A percentile compares a stretch with the other conserved stretches of the same genome.
These are phyloP conservation scores for Arthrocladium fulminans DNA, from an alignment of 2,329 filamentous ascomycete genomes.

Conservation along the genomic window DNA sequence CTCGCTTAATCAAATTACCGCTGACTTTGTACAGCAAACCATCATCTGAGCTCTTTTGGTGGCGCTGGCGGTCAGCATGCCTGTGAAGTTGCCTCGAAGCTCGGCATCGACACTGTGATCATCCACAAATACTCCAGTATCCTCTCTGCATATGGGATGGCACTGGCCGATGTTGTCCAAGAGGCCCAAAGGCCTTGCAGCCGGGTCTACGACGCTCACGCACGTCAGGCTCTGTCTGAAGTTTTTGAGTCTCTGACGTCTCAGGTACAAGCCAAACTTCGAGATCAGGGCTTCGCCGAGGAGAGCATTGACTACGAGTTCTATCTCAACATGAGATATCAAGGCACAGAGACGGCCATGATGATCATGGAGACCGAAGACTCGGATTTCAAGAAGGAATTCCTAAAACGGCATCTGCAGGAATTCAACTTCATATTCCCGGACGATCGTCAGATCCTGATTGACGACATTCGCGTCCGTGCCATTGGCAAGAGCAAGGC, in stretches of 20 bases:
- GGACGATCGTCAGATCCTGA: conserved; percentile 76
- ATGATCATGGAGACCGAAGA: conserved; percentile 72
- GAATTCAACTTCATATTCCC: conserved; percentile 92
- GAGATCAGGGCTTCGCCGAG: conserved; percentile 35
- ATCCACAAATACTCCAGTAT: conserved; percentile 87
- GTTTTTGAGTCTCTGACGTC: background rate
- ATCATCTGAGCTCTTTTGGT: conserved; percentile 81
- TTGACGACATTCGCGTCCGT: conserved; percentile 80
- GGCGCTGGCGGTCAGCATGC: conserved; percentile 89
- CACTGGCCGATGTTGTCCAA: conserved; percentile 83
- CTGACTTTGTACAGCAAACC: conserved; percentile 80
- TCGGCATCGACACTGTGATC: conserved; percentile 77
- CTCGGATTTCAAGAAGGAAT: conserved; percentile 66
- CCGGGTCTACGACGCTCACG: conserved; percentile 46
- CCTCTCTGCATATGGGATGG: conserved; percentile 86
- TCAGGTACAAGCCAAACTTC: background rate
- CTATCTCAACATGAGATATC: conserved; percentile 42
- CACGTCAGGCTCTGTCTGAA: conserved; percentile 42
- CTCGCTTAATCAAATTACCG: too few relatives aligned
- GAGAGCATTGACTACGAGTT: conserved; percentile 35
- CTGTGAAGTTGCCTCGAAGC: conserved; percentile 74
- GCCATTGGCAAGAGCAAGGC: too few relatives aligned
- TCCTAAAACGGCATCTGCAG: conserved; percentile 77
- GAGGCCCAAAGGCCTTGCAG: conserved; percentile 55
- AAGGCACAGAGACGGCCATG: conserved; percentile 46